phyloP scores from a whole-genome alignment of 2,329 filamentous ascomycete species.

The Corynespora cassiicola region DNA sequence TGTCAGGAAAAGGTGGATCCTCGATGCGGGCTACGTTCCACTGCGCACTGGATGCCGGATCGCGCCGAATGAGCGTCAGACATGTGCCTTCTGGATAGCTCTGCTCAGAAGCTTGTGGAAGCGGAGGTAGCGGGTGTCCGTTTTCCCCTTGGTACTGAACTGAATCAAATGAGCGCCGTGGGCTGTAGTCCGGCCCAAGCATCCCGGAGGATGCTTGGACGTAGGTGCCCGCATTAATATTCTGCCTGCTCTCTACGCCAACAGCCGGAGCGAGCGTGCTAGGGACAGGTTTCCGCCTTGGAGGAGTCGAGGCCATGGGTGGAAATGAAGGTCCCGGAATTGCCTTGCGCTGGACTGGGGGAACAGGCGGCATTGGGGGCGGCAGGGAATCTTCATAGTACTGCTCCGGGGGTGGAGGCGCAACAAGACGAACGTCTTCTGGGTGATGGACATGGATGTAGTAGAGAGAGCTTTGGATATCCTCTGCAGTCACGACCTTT shows the following conservation, averaged over 20 bases:
- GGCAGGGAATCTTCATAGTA: slow-evolving; percentile 13
- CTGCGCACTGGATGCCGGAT: slow-evolving; percentile 56
- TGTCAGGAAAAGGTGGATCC: slow-evolving; percentile 51
- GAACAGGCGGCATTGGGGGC: slow-evolving; percentile 16
- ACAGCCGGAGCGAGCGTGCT: slow-evolving; percentile 32
- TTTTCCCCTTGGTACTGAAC: slow-evolving; percentile 27
- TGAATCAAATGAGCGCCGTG: slow-evolving; percentile 33
- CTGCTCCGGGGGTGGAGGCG: slow-evolving; percentile 18
- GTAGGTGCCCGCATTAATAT: slow-evolving; percentile 27
- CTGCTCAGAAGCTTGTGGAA: slow-evolving; percentile 28
- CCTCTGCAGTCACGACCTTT: slow-evolving; percentile 87
- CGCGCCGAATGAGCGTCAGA: slow-evolving; percentile 59
- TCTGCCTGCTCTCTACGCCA: slow-evolving; percentile 34
- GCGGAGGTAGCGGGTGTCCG: slow-evolving; percentile 21
- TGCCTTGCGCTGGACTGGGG: slow-evolving; percentile 40
- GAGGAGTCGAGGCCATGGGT: slow-evolving; percentile 9
- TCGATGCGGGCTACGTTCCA: slow-evolving; percentile 59
- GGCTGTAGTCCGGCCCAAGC: slow-evolving; percentile 24
- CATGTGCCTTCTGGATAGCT: slow-evolving; percentile 23
- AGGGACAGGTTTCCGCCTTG: slow-evolving; percentile 34
- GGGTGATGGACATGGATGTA: slow-evolving; percentile 82
- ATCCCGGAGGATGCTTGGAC: slow-evolving; percentile 18
- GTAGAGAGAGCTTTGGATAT: slow-evolving; percentile 87
- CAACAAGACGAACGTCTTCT: slow-evolving; percentile 53
- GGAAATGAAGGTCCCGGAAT: slow-evolving; percentile 19